A percentile compares a stretch with the other conserved stretches of the same genome.
These are phyloP conservation scores for Verticillium albo-atrum DNA, from an alignment of 2,329 filamentous ascomycete genomes.

Conservation along the genomic window DNA sequence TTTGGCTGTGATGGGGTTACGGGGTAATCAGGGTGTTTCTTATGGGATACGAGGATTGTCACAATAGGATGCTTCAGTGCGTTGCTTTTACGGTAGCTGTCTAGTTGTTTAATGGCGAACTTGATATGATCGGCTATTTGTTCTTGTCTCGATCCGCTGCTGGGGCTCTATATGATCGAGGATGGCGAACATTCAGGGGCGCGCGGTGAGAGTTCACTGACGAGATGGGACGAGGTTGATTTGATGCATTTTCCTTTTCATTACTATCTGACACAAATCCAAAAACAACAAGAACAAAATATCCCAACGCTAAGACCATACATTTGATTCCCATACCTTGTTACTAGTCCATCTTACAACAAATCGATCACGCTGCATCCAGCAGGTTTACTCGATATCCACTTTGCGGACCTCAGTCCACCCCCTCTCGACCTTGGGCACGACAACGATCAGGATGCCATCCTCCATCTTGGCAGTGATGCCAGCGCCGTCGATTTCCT, in stretches of 20 bases:
- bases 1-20: neutral
- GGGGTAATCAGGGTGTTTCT: neutral
- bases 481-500: conserved; percentile 59
- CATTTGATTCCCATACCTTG: too few species aligned
- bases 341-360: neutral
- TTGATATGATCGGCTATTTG: neutral
- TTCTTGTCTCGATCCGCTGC: too few species aligned
- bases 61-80: neutral
- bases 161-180: too few species aligned
- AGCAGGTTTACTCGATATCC: conserved; percentile 42
- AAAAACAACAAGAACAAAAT: too few species aligned
- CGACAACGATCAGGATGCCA: conserved; percentile 69
- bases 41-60: neutral
- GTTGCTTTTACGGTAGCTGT: neutral
- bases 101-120: neutral
- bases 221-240: too few species aligned
- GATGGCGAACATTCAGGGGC: too few species aligned
- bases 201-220: too few species aligned
- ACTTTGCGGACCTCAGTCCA: conserved; percentile 61
- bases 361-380: neutral
- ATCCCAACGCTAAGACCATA: too few species aligned
- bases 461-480: conserved; percentile 77
- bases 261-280: too few species aligned
- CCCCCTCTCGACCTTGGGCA: conserved; percentile 67
- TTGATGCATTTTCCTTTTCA: neutral